Evolutionary conservation across 2,329 filamentous ascomycete genomes (phyloP), one percentile per base, ranked within the genome.

Genomic region (Ophidiomyces ophidiicola): DNA sequence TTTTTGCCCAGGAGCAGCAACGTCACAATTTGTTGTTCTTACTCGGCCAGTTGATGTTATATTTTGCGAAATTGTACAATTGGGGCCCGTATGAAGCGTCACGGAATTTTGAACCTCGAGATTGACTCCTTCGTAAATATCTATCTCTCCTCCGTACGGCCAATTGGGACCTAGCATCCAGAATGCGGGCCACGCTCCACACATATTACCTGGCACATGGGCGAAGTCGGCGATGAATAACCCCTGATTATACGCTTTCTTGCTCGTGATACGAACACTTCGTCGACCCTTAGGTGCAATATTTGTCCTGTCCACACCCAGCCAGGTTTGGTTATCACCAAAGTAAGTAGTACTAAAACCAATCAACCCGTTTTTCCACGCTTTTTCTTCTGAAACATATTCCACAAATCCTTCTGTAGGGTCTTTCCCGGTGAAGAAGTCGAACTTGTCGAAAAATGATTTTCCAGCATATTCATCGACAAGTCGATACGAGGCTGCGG

Each of bases 121-220:
- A 46, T 72, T 70, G 43, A 72, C 66, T 5, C 64, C 66, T 47
- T 72, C 69, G 46, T 71, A 66, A 33, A 72, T 64, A 49, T 71
- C 69, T 31, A 71, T 68, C 55, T 68, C 65, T 10, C 65, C 64
- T 24, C 58, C 54, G 1, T 49, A 35, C 1, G 64, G 64, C 64
- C 64, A 67, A 24, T 56, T 47, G 14, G 48, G 46, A 12, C 63
- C 62, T 0, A 63, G 52, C 4, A 62, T 57, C 65, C 65, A 68
- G 43, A 66, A 67, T 5, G 66, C 66, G 2, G 69, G 68, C 69
- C 69, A 72, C 20, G 60, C 66, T 32, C 64, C 69, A 42, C 69
- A 72, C 31, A 61, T 58, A 31, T 57, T 57, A 7, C 58, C 60
- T 2, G 67, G 67, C 58, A 68, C 65, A 46, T 70, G 67, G 3